Evolutionary conservation across 108 stramenopile genomes (phyloP).

Genomic region (Discostella stelligeroides): DNA sequence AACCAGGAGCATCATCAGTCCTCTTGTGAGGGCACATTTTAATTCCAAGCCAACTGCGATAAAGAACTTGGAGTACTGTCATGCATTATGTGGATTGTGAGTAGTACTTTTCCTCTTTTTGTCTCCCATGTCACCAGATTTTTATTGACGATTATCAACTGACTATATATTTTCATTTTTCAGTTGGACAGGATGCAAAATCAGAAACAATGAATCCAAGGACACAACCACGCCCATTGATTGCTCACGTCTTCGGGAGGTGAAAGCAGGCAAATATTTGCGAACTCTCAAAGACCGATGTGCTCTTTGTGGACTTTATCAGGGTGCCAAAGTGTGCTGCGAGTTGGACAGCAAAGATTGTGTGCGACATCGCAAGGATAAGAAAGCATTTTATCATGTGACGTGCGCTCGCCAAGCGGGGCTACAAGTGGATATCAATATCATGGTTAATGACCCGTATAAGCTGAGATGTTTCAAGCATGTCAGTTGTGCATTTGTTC

Average conservation of each 20-base stretch:
- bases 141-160: too few relatives aligned
- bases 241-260: slow-evolving; percentile 49
- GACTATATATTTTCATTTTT: too few relatives aligned
- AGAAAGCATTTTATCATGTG: slow-evolving; percentile 58
- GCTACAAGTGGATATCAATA: slow-evolving; percentile 73
- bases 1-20: slow-evolving; percentile 57
- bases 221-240: too few relatives aligned
- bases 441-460: too few relatives aligned
- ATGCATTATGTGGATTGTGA: too few relatives aligned
- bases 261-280: too few relatives aligned
- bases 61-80: slow-evolving; percentile 71
- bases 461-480: slow-evolving; percentile 70
- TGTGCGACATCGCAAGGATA: too few relatives aligned
- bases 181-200: too few relatives aligned
- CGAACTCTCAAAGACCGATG: too few relatives aligned
- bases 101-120: too few relatives aligned
- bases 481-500: slow-evolving; percentile 57
- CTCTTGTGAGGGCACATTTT: slow-evolving; percentile 49
- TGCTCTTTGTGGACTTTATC: slow-evolving; percentile 63
- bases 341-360: slow-evolving; percentile 21
- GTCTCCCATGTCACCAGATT: too few relatives aligned
- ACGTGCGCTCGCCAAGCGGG: slow-evolving; percentile 88
- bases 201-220: too few relatives aligned
- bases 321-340: slow-evolving; percentile 74
- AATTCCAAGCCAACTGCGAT: slow-evolving; percentile 55